Base-by-base conservation (phyloP, 495 filamentous ascomycete genomes). In the Sordaria brevicollis region DNA sequence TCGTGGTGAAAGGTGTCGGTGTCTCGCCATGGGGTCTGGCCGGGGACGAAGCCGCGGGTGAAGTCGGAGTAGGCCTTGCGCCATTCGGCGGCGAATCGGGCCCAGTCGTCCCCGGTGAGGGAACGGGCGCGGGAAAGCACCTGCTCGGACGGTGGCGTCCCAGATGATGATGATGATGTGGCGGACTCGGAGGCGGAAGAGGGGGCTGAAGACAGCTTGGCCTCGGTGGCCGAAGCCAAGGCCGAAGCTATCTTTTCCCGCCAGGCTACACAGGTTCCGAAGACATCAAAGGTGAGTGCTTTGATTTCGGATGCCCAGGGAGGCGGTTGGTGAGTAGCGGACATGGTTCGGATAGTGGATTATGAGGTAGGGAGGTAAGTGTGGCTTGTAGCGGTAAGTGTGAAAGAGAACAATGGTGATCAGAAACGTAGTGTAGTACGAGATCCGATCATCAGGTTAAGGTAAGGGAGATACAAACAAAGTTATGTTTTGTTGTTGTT, bases 201-300 rank as follows among this genome's bases (percentile, higher is more conserved):
- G 19, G 71, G 70, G 39, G 74, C 66, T 5, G 79, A 79, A 25
- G 72, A 71, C 17, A 75, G 73, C 71, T 84, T 83, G 79, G 77
- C 76, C 67, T 69, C 70, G 19, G 86, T 78, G 67, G 84, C 79
- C 37, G 78, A 75, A 25, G 87, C 80, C 19, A 94, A 81, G 35
- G 84, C 84, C 15, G 81, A 75, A 29, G 81, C 85, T 29, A 94
- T 84, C 35, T 86, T 85, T 35, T 78, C 81, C 67, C 91, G 86
- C 89, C 90, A 92, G 81, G 92, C 83, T 33, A 94, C 91, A 67
- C 89, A 85, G 5, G 92, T 94, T 71, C 92, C 92, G 80, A 94
- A 94, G 74, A 91, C 83, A 75, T 86, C 84, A 70, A 86, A 87
- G 31, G 81, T 82, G n/a, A 87, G 73, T 17, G 81, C 84, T 70